Conservation (phyloP, 208 protist genomes). For the Endotrypanum monterogeii region DNA sequence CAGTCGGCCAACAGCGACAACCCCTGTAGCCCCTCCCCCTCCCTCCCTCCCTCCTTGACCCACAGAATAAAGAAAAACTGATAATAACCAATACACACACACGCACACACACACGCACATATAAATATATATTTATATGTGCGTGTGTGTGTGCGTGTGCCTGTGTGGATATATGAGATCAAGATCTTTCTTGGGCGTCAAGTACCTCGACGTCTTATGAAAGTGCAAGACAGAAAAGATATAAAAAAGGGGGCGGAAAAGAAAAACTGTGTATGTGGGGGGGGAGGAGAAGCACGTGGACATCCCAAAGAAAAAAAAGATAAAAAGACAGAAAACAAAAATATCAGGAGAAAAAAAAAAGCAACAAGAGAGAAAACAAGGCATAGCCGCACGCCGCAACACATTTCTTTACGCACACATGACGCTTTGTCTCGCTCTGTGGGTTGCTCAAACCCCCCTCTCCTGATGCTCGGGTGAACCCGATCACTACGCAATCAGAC, state of each 20-base stretch:
- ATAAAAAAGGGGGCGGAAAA: background rate
- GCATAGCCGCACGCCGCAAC: slow-evolving; percentile 9
- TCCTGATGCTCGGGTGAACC: no score
- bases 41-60: no score
- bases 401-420: slow-evolving; percentile 11
- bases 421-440: background rate
- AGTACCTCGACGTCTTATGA: background rate
- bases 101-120: background rate
- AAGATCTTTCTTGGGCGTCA: no score
- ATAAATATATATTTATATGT: no score
- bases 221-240: background rate
- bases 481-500: background rate
- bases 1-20: background rate
- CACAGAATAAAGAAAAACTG: background rate
- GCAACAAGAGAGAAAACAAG: background rate
- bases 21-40: no score
- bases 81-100: background rate
- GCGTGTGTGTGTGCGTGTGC: no score
- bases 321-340: background rate
- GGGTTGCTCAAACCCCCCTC: background rate
- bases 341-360: background rate
- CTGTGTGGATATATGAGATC: no score
- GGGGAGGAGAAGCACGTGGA: background rate
- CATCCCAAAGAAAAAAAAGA: background rate
- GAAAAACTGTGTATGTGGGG: background rate